Evolutionary conservation across 768 basidiomycete species (phyloP).

Genomic region (Fomitopsis serialis): DNA sequence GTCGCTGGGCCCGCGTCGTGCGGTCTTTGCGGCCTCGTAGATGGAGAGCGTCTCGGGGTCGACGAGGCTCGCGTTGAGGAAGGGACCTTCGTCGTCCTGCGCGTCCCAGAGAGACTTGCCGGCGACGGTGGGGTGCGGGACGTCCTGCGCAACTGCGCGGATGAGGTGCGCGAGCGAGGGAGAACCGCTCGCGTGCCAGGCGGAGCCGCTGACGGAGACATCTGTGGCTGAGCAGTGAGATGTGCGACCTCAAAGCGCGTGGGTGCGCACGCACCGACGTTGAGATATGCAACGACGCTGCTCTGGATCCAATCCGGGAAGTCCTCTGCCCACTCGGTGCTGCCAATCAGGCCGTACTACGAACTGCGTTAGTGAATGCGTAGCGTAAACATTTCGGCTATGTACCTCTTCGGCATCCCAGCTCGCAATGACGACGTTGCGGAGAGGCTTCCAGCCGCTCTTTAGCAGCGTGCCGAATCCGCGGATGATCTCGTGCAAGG

Average conservation of each 20-base stretch:
- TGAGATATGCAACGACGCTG: slow-evolving; percentile 83
- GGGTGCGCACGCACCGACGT: slow-evolving; percentile 42
- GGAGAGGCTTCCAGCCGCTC: slow-evolving; percentile 81
- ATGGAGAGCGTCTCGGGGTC: slow-evolving; percentile 38
- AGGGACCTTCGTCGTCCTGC: slow-evolving; percentile 50
- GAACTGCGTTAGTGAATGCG: no score
- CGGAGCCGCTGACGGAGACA: slow-evolving; percentile 11
- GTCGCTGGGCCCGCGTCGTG: slow-evolving; percentile 17
- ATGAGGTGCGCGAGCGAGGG: slow-evolving; percentile 83
- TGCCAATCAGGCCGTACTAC: slow-evolving; percentile 75
- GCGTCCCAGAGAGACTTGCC: slow-evolving; percentile 79
- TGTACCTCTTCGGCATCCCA: slow-evolving; percentile 87
- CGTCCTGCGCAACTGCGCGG: slow-evolving; percentile 55
- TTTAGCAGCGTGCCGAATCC: slow-evolving; percentile 66
- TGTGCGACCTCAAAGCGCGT: neutral
- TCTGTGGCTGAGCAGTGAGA: neutral
- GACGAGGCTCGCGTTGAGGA: slow-evolving; percentile 28
- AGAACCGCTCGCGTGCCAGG: slow-evolving; percentile 53
- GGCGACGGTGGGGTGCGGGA: slow-evolving; percentile 66
- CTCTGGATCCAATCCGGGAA: slow-evolving; percentile 76
- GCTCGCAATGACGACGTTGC: slow-evolving; percentile 70
- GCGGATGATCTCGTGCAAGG: slow-evolving; percentile 70
- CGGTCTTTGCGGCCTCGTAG: slow-evolving; percentile 31
- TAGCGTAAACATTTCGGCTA: no score
- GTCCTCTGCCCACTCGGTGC: slow-evolving; percentile 93